These are phyloP conservation scores for Alternaria triticina DNA, from an alignment of 2,329 filamentous ascomycete genomes.

Conservation along the genomic window DNA sequence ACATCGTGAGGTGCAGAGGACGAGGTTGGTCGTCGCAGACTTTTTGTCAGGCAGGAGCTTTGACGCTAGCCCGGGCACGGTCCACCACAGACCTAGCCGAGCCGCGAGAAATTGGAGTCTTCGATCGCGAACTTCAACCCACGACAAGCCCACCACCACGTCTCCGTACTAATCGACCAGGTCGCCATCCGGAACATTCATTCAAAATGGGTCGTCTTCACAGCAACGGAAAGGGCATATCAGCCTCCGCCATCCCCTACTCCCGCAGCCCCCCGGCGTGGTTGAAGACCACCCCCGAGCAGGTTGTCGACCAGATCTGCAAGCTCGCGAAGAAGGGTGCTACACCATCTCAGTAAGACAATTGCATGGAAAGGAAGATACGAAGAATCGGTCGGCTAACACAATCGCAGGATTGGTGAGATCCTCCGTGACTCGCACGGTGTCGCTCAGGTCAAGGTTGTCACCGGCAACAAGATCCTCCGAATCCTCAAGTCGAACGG, in stretches of 20 bases:
- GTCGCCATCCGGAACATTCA: slow-evolving; percentile 27
- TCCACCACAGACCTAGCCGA: slow-evolving; percentile 19
- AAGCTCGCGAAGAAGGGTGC: slow-evolving; percentile 99
- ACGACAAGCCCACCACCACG: slow-evolving; percentile 27
- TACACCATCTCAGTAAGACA: slow-evolving; percentile 78
- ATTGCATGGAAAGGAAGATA: not conserved
- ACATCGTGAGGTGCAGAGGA: not conserved
- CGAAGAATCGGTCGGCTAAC: slow-evolving; percentile 10
- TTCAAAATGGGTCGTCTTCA: slow-evolving; percentile 94
- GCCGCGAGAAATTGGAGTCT: slow-evolving; percentile 31
- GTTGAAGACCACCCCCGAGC: slow-evolving; percentile 98
- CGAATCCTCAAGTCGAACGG: slow-evolving; percentile 43
- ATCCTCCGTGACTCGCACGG: slow-evolving; percentile 98
- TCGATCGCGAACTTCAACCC: slow-evolving; percentile 23
- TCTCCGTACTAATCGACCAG: slow-evolving; percentile 34
- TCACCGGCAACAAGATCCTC: slow-evolving; percentile 84
- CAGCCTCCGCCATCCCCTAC: slow-evolving; percentile 94
- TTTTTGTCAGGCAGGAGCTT: slow-evolving; percentile 14
- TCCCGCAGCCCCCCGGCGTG: slow-evolving; percentile 90
- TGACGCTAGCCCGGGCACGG: slow-evolving; percentile 12
- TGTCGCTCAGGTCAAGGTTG: slow-evolving; percentile 88
- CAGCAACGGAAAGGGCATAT: slow-evolving; percentile 99
- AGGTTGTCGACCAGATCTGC: slow-evolving; percentile 99
- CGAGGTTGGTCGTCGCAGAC: slow-evolving; percentile 11
- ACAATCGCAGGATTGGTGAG: slow-evolving; percentile 76